Base-by-base conservation (phyloP, 805 yeast species). In the Pichia pseudocactophila region DNA sequence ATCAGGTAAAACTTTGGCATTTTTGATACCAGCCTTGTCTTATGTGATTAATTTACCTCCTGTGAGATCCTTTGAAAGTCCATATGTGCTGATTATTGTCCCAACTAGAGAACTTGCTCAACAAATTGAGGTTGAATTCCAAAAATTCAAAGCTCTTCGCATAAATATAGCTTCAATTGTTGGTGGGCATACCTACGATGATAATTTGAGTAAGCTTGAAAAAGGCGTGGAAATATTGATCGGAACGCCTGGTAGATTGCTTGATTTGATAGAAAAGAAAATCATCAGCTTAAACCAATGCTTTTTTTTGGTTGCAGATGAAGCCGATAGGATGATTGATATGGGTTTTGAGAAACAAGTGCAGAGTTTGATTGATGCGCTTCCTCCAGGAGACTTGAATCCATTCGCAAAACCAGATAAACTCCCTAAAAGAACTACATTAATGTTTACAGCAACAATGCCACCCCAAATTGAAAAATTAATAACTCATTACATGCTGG, bases 361-460 rank as follows among this genome's bases (percentile, higher is more conserved):
- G 37, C 73, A 71, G 18, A 68, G 71, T 34, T 76, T 90, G 13
- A 59, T 83, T 40, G 66, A 64, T 4, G 64, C 65, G 30, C 64
- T 85, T n/a, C 82, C 86, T 0, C 60, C 59, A 0, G 57, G 63
- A 2, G 70, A 70, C 40, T 45, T 53, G 11, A 64, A 68, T 35
- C 72, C 74, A 1, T 73, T 50, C 34, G 64, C 50, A 32, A 41
- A 30, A 26, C 47, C 48, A 2, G 41, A 33, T 4, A 64, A 65
- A 25, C 18, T 33, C 3, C 51, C 51, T 4, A 59, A 81, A 40
- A 57, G 83, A 41, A 80, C 78, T 39, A 85, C 94, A 0, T 71
- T 87, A 75, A 83, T 90, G 96, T 90, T 86, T 61, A 85, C 97
- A 0, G 97, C 97, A 0, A 92, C 98, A 0, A 79, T 90, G 77